Base-by-base conservation (phyloP, 2,329 filamentous ascomycete genomes). In the Fusarium oxysporum region DNA sequence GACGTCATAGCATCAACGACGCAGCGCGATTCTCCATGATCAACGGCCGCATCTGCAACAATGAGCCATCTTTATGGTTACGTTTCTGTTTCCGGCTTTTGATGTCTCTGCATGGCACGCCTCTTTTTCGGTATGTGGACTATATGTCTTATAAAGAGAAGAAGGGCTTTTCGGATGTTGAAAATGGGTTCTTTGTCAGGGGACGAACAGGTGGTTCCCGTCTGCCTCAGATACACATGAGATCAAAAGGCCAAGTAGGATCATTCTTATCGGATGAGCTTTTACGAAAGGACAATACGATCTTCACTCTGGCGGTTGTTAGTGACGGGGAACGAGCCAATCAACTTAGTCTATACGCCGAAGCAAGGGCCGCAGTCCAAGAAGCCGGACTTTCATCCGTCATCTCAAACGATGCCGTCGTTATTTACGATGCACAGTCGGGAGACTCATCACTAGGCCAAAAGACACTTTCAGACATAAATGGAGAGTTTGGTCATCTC, bases 321-420 rank as follows among this genome's bases (percentile, higher is more conserved):
- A 11, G 28, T 2, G 37, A 43, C 4, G 14, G 14, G 1, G 21
- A 19, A 0, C 5, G 11, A 13, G 17, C n/a, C 0, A 43, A 2
- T 16, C 53, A 43, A 8, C 28, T 21, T 13, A 2, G 11, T 0
- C 6, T 43, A 17, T 5, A 33, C 2, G n/a, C 21, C 9, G 21
- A 43, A 32, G 37, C 28, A 13, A 55, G 8, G 0, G 38, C 37
- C 5, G 53, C 38, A 32, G 38, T 56, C 25, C 14, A 43, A 19
- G 53, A 30, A 21, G 17, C 53, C 0, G 28, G n/a, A 1, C 28
- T 56, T 8, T 44, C 53, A 12, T 43, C 23, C 16, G 25, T 56
- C 3, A 25, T 56, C 28, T 1, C 28, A 6, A 56, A 12, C 0
- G n/a, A 44, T 1, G 38, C 53, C 4, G 33, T 33, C 5, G 0